Evolutionary conservation across 2,329 filamentous ascomycete species (phyloP), one percentile per base, ranked within the genome.

Genomic region (Bisporella sp.): DNA sequence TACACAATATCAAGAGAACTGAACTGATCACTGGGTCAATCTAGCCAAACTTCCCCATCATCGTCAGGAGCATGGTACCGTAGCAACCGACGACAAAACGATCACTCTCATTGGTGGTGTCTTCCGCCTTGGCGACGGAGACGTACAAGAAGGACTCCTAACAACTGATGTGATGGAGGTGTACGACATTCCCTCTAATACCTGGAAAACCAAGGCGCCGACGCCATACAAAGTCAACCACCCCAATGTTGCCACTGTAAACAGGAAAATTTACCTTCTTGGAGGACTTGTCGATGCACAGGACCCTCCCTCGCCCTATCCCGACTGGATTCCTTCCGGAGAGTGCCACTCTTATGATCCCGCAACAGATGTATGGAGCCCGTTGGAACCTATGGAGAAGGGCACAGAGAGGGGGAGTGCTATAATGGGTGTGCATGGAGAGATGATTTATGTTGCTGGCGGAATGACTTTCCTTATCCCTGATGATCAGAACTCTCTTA

Each of bases 251-350:
- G 70, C 65, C 5, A 64, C 57, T 0, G 58, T 68, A 2, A 51
- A 66, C 41, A 64, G 63, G 42, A 68, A 67, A 48, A 59, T 72
- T 9, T 72, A 71, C 49, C 45, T 72, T 0, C 58, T 73, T 2
- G 70, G 71, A 5, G 69, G 67, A 0, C 59, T 72, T n/a, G 52
- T 41, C 13, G 35, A n/a, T 42, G 40, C 13, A 8, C 32, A 40
- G 1, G 21, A 40, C 5, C 9, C 5, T 4, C 7, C 42, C 11
- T 37, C 42, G 5, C 21, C 45, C 3, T 31, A 11, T 3, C 8
- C 13, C 9, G 29, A 31, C 35, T 57, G 53, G 54, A 33, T 46
- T n/a, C 51, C 56, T 8, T 33, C 31, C 4, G 39, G 42, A 7
- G 48, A 31, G 0, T 55, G 47, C n/a, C 57, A 31, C 12, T 46